Evolutionary conservation across 106 monocot genomes (phyloP).

Genomic region (Acorus gramineus): DNA sequence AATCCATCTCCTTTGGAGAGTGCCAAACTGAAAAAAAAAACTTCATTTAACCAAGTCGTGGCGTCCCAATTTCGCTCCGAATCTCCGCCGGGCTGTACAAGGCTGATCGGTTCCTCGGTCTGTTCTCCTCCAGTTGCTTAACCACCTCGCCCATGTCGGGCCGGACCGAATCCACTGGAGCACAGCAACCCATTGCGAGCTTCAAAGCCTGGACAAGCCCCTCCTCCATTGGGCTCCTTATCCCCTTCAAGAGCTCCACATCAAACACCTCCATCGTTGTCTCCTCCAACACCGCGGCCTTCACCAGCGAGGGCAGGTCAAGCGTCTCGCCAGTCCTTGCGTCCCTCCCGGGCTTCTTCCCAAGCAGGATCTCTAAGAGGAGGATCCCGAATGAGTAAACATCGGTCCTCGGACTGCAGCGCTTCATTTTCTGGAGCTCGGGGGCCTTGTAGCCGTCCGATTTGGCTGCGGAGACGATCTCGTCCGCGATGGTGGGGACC

Average conservation of each 20-base stretch:
- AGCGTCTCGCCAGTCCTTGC: constrained; percentile 15
- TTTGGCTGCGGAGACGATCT: constrained; percentile 50
- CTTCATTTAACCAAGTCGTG: constrained; percentile 1
- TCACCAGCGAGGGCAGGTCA: constrained; percentile 69
- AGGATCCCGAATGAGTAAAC: constrained; percentile 81
- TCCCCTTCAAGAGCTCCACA: constrained; percentile 59
- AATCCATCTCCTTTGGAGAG: too few species aligned
- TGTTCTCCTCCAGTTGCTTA: constrained; percentile 79
- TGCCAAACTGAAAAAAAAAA: too few species aligned
- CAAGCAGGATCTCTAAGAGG: constrained; percentile 67
- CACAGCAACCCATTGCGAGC: constrained; percentile 97
- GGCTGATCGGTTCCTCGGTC: constrained; percentile 75
- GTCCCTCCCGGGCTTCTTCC: constrained; percentile 62
- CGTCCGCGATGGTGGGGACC: constrained; percentile 71
- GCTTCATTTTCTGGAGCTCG: constrained; percentile 76
- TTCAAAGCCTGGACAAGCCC: constrained; percentile 75
- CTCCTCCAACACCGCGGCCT: constrained; percentile 88
- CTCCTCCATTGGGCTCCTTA: constrained; percentile 59
- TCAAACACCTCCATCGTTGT: constrained; percentile 81
- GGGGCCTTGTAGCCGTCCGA: constrained; percentile 75
- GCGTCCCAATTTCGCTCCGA: constrained; percentile 66
- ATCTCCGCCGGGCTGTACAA: constrained; percentile 65
- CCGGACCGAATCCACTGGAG: constrained; percentile 61
- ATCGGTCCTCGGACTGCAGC: constrained; percentile 48
- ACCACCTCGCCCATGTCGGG: constrained; percentile 89